Percentiles rank a stretch among this genome's conserved stretches.
Conservation (phyloP, 495 filamentous ascomycete genomes). For the Pseudotulostoma volvatum region DNA sequence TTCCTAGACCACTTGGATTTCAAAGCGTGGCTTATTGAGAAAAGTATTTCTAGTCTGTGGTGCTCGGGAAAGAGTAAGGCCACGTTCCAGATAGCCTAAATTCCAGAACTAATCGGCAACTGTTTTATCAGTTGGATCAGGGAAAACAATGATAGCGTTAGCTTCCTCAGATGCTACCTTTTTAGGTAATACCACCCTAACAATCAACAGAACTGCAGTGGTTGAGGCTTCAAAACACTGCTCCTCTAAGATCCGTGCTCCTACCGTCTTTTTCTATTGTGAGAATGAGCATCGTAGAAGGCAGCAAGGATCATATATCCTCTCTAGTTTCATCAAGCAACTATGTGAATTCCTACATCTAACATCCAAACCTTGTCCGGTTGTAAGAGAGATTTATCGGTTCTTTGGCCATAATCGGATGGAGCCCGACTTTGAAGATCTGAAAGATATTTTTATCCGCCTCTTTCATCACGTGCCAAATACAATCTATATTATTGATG, state of each 20-base stretch:
- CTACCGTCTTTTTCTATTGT: slow-evolving; percentile 5
- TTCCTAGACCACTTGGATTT: slow-evolving; percentile 10
- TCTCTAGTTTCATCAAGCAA: too few relatives aligned
- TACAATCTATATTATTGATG: too few relatives aligned
- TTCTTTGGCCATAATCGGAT: slow-evolving; percentile 6
- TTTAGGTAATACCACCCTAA: too few relatives aligned
- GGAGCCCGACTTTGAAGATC: too few relatives aligned
- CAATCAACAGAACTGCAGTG: too few relatives aligned
- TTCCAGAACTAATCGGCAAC: slow-evolving; percentile 1
- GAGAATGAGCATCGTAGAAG: slow-evolving; percentile 1
- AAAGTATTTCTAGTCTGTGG: slow-evolving; percentile 9
- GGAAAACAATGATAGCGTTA: too few relatives aligned
- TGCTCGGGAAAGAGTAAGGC: slow-evolving; percentile 13
- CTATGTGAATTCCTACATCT: slow-evolving; percentile 1
- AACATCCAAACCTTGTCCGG: neutral
- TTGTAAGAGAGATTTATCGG: neutral
- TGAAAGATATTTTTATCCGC: slow-evolving; percentile 6
- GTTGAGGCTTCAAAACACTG: slow-evolving; percentile 3
- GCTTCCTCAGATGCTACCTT: too few relatives aligned
- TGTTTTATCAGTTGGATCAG: too few relatives aligned
- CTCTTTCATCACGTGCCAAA: slow-evolving; percentile 4
- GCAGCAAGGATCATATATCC: neutral
- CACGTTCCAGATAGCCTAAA: neutral
- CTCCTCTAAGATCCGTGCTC: neutral
- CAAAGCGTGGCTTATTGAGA: slow-evolving; percentile 6